These are phyloP conservation scores for Dothideomycetes sp. DNA, from an alignment of 2,329 filamentous ascomycete genomes.

Conservation along the genomic window DNA sequence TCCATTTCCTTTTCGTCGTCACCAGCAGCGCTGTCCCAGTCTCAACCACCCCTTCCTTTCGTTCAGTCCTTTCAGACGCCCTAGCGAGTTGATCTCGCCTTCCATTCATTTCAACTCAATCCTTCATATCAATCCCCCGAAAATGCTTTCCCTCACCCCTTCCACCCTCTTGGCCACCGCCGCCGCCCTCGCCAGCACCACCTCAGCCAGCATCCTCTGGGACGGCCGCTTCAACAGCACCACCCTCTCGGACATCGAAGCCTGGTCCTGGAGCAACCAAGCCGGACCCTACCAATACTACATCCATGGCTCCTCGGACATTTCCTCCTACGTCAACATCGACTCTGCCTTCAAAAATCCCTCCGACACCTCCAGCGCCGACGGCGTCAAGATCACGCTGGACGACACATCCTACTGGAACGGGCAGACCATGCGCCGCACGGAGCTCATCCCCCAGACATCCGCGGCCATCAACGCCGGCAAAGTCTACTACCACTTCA, in stretches of 20 bases:
- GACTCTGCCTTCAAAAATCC: constrained; percentile 53
- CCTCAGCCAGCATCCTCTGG: constrained; percentile 44
- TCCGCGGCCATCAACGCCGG: constrained; percentile 53
- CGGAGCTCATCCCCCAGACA: constrained; percentile 63
- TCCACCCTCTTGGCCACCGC: constrained; percentile 13
- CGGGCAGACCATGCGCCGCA: constrained; percentile 60
- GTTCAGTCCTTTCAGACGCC: too few species aligned
- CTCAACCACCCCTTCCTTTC: not conserved
- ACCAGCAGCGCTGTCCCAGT: too few species aligned
- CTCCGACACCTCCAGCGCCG: constrained; percentile 46
- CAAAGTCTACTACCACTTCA: constrained; percentile 63
- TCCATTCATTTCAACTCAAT: constrained; percentile 3
- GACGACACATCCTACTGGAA: constrained; percentile 57
- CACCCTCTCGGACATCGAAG: constrained; percentile 42
- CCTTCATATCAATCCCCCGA: not conserved
- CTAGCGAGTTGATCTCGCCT: constrained; percentile 6
- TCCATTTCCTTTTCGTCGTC: too few species aligned
- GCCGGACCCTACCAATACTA: constrained; percentile 66
- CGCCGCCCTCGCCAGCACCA: constrained; percentile 13
- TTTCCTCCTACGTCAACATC: constrained; percentile 52
- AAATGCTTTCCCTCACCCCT: not conserved
- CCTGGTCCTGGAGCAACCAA: constrained; percentile 41
- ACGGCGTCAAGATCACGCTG: constrained; percentile 61
- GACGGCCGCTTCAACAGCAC: constrained; percentile 56
- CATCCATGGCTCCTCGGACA: constrained; percentile 52